These are phyloP conservation scores for Datura wrightii DNA, from an alignment of 257 asterid genomes.

Conservation along the genomic window DNA sequence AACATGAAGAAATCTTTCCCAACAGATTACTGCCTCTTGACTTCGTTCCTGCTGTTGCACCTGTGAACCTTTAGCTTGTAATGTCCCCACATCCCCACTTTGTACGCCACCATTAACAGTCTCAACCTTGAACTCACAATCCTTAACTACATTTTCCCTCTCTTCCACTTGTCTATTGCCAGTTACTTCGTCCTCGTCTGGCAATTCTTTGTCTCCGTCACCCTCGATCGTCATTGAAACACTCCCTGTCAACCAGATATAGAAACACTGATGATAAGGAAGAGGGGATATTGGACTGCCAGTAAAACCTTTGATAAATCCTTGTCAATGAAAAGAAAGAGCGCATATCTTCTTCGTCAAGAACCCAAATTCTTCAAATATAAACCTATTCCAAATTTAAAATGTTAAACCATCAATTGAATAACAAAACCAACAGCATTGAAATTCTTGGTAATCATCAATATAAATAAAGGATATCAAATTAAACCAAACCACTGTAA, in stretches of 20 bases:
- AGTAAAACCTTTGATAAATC: conserved; percentile 52
- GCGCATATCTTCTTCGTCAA: conserved; percentile 55
- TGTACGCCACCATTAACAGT: conserved; percentile 10
- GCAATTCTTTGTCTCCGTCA: conserved; percentile 52
- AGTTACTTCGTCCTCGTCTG: conserved; percentile 48
- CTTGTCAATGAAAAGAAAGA: conserved; percentile 55
- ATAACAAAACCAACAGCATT: conserved; percentile 31
- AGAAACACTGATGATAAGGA: conserved; percentile 52
- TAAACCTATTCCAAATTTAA: conserved; percentile 47
- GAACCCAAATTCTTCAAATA: conserved; percentile 43
- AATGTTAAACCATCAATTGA: conserved; percentile 42
- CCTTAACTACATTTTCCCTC: conserved; percentile 34
- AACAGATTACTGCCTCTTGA: conserved; percentile 55
- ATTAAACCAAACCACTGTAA: conserved; percentile 37
- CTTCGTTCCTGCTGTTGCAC: conserved; percentile 53
- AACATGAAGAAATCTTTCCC: conserved; percentile 91
- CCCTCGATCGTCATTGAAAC: conserved; percentile 60
- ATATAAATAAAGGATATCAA: neutral
- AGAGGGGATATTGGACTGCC: conserved; percentile 38
- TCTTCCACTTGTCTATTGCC: conserved; percentile 46
- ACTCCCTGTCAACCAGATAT: conserved; percentile 61
- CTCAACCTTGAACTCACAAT: conserved; percentile 42
- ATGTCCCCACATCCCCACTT: conserved; percentile 38
- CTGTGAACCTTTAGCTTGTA: conserved; percentile 45
- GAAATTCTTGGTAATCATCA: conserved; percentile 26